Base-by-base conservation (phyloP, 768 basidiomycete genomes). In the Lepiota subincarnata region DNA sequence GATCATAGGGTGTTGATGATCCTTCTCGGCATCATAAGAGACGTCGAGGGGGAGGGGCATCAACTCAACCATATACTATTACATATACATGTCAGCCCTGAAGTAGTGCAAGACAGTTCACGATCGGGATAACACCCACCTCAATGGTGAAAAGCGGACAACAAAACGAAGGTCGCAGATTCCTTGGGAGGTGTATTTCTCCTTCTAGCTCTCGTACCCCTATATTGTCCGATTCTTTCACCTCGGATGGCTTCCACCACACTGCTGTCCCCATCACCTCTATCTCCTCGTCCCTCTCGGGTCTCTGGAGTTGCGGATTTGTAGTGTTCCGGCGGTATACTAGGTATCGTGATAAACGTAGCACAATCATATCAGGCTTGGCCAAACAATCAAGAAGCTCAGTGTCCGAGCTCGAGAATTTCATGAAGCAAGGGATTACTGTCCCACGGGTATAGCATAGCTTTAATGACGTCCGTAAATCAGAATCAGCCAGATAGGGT, bases 401-500 rank as follows among this genome's bases (percentile, higher is more conserved):
- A 7, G 38, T 26, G 36, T 59, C 53, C 4, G 22, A 7, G 37
- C 58, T 49, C 8, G 58, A 57, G 35, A 63, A 22, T 16, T 34
- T 38, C 10, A 66, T 40, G 43, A 59, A 66, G 42, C 61, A 62
- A 4, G 65, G 65, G 11, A 66, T 52, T 7, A 60, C 59, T 1
- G 62, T 62, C 11, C 62, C 63, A 3, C 63, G 55, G 16, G 65
- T 64, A 42, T 62, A 66, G 16, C 54, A 57, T 12, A 63, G 57
- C 65, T 66, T 20, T 16, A 19, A 34, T 22, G 6, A 2, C 2
- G n/a, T 37, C 19, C 19, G n/a, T 43, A 20, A 11, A 4, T 38
- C 3, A 31, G 6, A 43, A 38, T 13, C 4, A 11, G 18, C 12
- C 13, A 28, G 3, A 16, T 5, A 18, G 24, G n/a, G 6, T 2